These are phyloP conservation scores for Triangularia verruculosa DNA, from an alignment of 2,329 filamentous ascomycete genomes.

Conservation along the genomic window DNA sequence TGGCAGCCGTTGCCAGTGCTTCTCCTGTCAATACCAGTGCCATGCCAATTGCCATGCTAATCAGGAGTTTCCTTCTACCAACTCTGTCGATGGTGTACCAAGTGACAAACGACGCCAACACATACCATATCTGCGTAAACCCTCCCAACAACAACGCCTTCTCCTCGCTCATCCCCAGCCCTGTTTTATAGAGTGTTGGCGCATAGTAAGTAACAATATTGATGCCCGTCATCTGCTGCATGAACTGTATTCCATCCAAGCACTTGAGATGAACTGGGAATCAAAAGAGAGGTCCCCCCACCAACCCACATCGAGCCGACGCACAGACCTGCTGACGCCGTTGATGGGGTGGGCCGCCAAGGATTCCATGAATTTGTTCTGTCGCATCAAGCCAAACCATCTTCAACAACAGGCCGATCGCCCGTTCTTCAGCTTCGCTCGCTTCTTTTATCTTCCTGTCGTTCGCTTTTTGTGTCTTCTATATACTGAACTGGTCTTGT, in stretches of 20 bases:
- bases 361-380: not conserved
- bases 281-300: not conserved
- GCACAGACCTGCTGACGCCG: not conserved
- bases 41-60: constrained; percentile 33
- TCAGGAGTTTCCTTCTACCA: constrained; percentile 46
- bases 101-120: constrained; percentile 52
- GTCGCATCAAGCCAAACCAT: not conserved
- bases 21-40: constrained; percentile 36
- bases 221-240: constrained; percentile 35
- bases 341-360: not conserved
- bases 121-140: constrained; percentile 55
- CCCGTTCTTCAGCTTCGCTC: not conserved
- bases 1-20: constrained; percentile 61
- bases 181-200: constrained; percentile 41
- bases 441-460: not conserved
- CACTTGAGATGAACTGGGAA: too few species aligned
- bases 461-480: not conserved
- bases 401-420: not conserved
- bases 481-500: not conserved
- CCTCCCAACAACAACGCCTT: constrained; percentile 50
- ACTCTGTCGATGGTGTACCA: constrained; percentile 52
- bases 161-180: constrained; percentile 25
- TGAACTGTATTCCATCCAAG: constrained; percentile 28
- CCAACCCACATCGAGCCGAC: not conserved
- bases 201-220: constrained; percentile 50